These are phyloP conservation scores for Petunia hybrid DNA, from an alignment of 305 asterid species.

Conservation along the genomic window DNA sequence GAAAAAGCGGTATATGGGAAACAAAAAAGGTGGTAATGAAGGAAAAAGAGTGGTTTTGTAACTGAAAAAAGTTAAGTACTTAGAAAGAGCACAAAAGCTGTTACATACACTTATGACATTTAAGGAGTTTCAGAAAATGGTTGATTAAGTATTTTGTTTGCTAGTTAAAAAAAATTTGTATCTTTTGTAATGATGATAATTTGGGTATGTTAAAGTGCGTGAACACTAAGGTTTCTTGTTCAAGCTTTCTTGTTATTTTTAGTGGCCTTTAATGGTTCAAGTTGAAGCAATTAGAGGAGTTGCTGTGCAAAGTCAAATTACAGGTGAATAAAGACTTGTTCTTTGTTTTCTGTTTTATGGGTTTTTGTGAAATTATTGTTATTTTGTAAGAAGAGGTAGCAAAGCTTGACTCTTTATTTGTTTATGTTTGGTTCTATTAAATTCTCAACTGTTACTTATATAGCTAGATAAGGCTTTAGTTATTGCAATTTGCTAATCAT, in stretches of 20 bases:
- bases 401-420: slow-evolving; percentile 20
- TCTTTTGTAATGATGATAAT: slow-evolving; percentile 43
- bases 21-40: slow-evolving; percentile 43
- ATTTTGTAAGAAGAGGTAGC: neutral
- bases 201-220: slow-evolving; percentile 58
- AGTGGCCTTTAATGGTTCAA: slow-evolving; percentile 52
- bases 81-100: slow-evolving; percentile 42
- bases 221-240: slow-evolving; percentile 40
- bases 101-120: slow-evolving; percentile 34
- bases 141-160: slow-evolving; percentile 42
- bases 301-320: slow-evolving; percentile 29
- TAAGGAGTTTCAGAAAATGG: slow-evolving; percentile 37
- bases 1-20: slow-evolving; percentile 35
- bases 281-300: slow-evolving; percentile 49
- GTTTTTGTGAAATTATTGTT: slow-evolving; percentile 29
- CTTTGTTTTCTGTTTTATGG: slow-evolving; percentile 31
- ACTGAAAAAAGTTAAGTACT: slow-evolving; percentile 71
- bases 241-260: slow-evolving; percentile 34
- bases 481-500: slow-evolving; percentile 19
- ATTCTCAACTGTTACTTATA: neutral
- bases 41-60: slow-evolving; percentile 67
- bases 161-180: slow-evolving; percentile 38
- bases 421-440: neutral
- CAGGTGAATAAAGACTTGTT: slow-evolving; percentile 48
- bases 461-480: slow-evolving; percentile 12